phyloP scores from a whole-genome alignment of 2,329 filamentous ascomycete species.

The Kalmusia sp. region DNA sequence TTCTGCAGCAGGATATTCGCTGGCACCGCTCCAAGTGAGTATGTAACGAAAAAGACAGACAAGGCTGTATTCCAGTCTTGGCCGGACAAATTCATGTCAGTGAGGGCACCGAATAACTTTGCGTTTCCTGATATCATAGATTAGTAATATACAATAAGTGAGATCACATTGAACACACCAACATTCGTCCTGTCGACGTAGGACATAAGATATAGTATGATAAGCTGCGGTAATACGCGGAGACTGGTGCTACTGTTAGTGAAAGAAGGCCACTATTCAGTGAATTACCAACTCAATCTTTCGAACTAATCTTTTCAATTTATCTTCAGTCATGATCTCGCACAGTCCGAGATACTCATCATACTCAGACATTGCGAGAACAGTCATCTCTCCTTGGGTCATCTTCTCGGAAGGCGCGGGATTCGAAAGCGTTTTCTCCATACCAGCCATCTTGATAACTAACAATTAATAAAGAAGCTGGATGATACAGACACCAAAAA shows the following conservation, averaged over 20 bases:
- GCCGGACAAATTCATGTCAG: conserved; percentile 39
- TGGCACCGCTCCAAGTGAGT: conserved; percentile 52
- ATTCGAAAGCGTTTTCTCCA: not conserved
- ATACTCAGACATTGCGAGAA: not conserved
- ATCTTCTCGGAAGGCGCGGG: not conserved
- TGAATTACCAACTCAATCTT: conserved; percentile 10
- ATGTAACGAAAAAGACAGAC: conserved; percentile 65
- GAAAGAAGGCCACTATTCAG: not conserved
- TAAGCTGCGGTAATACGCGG: conserved; percentile 11
- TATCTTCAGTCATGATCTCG: conserved; percentile 2
- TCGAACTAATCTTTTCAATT: conserved; percentile 2
- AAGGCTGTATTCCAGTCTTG: conserved; percentile 68
- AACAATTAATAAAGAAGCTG: not conserved
- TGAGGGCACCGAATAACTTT: conserved; percentile 29
- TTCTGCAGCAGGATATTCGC: conserved; percentile 66
- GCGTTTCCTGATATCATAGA: conserved; percentile 47
- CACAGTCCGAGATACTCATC: conserved; percentile 8
- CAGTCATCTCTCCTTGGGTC: not conserved
- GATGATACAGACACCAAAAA: no score
- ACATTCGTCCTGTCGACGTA: conserved; percentile 25
- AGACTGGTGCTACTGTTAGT: not conserved
- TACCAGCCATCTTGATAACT: not conserved
- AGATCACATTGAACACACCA: conserved; percentile 3
- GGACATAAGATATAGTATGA: conserved; percentile 26
- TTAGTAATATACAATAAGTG: not conserved